Evolutionary conservation across 164 flowering plant species (phyloP).

Genomic region (Aristolochia fimbriata): DNA sequence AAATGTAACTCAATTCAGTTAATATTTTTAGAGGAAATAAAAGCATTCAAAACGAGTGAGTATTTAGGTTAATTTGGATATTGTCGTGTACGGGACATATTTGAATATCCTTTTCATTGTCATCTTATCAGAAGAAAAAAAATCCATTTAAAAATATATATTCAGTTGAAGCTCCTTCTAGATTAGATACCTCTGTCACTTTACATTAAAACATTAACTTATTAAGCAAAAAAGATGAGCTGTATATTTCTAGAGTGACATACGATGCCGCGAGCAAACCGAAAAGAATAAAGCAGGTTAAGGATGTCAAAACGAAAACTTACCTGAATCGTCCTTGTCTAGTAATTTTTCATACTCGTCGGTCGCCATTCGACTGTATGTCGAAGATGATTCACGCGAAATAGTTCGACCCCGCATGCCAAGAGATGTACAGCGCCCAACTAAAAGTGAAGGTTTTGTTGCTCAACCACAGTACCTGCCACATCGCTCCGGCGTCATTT

Average conservation of each 20-base stretch:
- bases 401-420: constrained; percentile 38
- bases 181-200: background rate
- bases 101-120: no score
- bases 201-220: background rate
- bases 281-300: background rate
- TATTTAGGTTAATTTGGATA: background rate
- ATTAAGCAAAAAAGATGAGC: background rate
- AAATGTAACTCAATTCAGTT: background rate
- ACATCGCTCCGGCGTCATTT: no score
- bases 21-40: background rate
- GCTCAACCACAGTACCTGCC: no score
- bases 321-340: constrained; percentile 40
- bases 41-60: background rate
- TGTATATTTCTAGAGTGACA: background rate
- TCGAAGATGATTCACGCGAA: constrained; percentile 30
- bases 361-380: constrained; percentile 37
- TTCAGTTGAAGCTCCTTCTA: background rate
- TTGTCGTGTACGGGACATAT: no score
- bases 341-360: constrained; percentile 23
- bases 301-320: background rate
- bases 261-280: background rate
- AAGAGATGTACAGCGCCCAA: no score
- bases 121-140: no score
- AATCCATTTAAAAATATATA: no score
- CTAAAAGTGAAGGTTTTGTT: no score